Conservation (phyloP, 2,329 filamentous ascomycete species). For the Monilinia vaccinii-corymbosi region DNA sequence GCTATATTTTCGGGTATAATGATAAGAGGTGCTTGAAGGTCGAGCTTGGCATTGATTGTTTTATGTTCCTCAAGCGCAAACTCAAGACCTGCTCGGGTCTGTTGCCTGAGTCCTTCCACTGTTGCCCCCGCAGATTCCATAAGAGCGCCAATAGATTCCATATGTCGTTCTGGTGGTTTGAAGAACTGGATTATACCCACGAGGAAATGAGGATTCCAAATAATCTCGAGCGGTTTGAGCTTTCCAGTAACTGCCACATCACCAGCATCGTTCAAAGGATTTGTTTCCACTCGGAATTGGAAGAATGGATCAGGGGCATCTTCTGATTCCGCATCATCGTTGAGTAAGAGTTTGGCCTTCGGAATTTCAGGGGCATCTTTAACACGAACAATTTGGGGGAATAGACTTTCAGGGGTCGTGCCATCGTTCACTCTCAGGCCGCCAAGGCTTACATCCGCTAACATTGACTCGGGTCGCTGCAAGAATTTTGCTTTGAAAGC, state of each 20-base stretch:
- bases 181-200: slow-evolving; percentile 92
- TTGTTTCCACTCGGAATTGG: slow-evolving; percentile 84
- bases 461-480: slow-evolving; percentile 81
- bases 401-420: slow-evolving; percentile 82
- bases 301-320: slow-evolving; percentile 70
- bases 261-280: slow-evolving; percentile 84
- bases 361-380: slow-evolving; percentile 65
- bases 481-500: slow-evolving; percentile 85
- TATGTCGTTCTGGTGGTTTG: slow-evolving; percentile 88
- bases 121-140: slow-evolving; percentile 95
- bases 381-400: slow-evolving; percentile 89
- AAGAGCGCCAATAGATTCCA: slow-evolving; percentile 94
- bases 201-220: slow-evolving; percentile 93
- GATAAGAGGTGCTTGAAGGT: slow-evolving; percentile 90
- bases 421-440: slow-evolving; percentile 93
- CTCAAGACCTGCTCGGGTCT: slow-evolving; percentile 90
- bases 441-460: slow-evolving; percentile 82
- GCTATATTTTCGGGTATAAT: slow-evolving; percentile 94
- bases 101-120: slow-evolving; percentile 87
- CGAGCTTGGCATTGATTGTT: slow-evolving; percentile 91
- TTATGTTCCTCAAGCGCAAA: slow-evolving; percentile 97
- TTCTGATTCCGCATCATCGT: slow-evolving; percentile 32
- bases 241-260: slow-evolving; percentile 87
- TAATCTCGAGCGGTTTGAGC: slow-evolving; percentile 89
- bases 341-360: slow-evolving; percentile 30